Percentiles rank a stretch among this genome's conserved stretches.
Evolutionary conservation across 257 asterid genomes (phyloP).

Genomic region (Solanum clarkiae): DNA sequence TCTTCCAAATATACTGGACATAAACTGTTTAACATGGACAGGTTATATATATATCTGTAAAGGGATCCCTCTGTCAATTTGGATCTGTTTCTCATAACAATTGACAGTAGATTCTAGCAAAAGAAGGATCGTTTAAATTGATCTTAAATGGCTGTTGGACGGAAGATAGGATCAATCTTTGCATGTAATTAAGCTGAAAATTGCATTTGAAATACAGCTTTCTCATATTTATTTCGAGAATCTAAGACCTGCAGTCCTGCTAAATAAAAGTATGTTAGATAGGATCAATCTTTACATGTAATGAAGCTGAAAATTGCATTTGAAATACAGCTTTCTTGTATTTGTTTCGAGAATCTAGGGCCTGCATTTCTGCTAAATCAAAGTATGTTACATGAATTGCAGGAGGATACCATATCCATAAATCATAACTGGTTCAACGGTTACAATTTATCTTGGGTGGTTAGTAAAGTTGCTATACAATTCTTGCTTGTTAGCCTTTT

Average conservation of each 20-base stretch:
- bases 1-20: not conserved
- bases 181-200: not conserved
- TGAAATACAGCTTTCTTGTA: not conserved
- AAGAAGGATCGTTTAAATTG: not conserved
- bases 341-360: not conserved
- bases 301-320: not conserved
- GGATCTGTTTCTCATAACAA: not conserved
- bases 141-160: not conserved
- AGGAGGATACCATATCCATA: slow-evolving; percentile 92
- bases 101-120: not conserved
- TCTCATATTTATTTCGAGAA: not conserved
- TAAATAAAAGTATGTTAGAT: not conserved
- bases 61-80: not conserved
- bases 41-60: not conserved
- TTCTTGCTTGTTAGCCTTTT: not conserved
- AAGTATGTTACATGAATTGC: slow-evolving; percentile 13
- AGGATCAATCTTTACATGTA: not conserved
- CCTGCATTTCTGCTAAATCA: not conserved
- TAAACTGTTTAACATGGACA: not conserved
- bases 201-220: not conserved
- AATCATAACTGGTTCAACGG: slow-evolving; percentile 98
- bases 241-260: not conserved
- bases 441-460: slow-evolving; percentile 75
- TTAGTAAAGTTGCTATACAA: slow-evolving; percentile 14
- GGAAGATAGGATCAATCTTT: not conserved